Base-by-base conservation (phyloP, 2,329 filamentous ascomycete genomes). In the Herpotrichia juniperi region DNA sequence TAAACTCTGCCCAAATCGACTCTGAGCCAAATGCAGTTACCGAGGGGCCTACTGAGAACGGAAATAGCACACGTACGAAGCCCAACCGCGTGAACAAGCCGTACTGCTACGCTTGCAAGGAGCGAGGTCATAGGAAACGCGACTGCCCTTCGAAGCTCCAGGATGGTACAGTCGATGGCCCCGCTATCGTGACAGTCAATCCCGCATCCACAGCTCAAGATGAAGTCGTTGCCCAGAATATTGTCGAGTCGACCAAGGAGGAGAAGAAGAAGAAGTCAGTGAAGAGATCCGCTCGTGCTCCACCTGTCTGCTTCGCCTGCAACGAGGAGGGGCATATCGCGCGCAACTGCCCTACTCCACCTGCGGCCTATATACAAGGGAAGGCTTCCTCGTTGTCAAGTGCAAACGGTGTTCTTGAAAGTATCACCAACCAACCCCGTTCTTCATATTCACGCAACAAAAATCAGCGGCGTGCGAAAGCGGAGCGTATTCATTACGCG, bases 241-340 rank as follows among this genome's bases (percentile, higher is more conserved):
- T 35, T 4, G 30, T 31, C 22, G 28, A 19, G 32, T 7, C 26
- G 25, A 25, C 17, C 21, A 24, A 28, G 16, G 19, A 51, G 31
- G 42, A 14, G 22, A 26, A 30, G 14, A 35, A 35, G 31, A 31
- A 16, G 16, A 19, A 16, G 17, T 14, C 28, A 31, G n/a, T 9
- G 28, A 8, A 5, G 9, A 4, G 14, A 19, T 46, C 49, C 4
- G n/a, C 14, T n/a, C 26, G 34, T 17, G 7, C 43, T 16, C 24
- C 35, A 8, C 44, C 37, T 6, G 50, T 22, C 17, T 59, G 54
- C 50, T 55, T 47, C 46, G 54, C 54, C 17, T 59, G 57, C 52
- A 43, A 53, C 14, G 24, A 47, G 9, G 14, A 16, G 1, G 54
- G 57, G 12, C 57, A 59, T 25, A 46, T 53, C 17, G 39, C 57